Percentiles rank a stretch among this genome's conserved stretches.
Conservation (phyloP, 495 filamentous ascomycete species). For the Hypomontagnella submonticulosa region DNA sequence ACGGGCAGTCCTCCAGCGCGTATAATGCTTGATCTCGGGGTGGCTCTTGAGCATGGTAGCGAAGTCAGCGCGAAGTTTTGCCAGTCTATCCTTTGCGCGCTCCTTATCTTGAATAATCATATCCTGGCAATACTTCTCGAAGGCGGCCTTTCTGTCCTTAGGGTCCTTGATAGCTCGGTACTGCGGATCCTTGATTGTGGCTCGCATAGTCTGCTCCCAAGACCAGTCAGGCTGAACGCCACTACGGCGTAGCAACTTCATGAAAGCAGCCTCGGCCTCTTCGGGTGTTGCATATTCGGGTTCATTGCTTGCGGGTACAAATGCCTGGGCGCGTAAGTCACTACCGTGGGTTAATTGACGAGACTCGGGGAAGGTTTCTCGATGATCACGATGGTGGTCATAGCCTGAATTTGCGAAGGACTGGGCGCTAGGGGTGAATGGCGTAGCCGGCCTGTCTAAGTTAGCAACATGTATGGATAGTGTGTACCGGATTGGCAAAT, state of each 20-base stretch:
- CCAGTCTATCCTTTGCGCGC: conserved; percentile 90
- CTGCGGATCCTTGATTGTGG: conserved; percentile 91
- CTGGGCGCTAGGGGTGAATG: conserved; percentile 71
- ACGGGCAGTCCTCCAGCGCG: conserved; percentile 94
- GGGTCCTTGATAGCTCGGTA: conserved; percentile 95
- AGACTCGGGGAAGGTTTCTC: conserved; percentile 70
- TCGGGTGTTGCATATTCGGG: conserved; percentile 87
- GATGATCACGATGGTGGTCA: conserved; percentile 53
- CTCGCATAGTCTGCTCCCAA: conserved; percentile 90
- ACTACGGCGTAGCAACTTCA: conserved; percentile 86
- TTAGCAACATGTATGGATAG: conserved; percentile 29
- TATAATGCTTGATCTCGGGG: conserved; percentile 97
- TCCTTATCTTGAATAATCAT: conserved; percentile 94
- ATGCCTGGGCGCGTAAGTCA: conserved; percentile 69
- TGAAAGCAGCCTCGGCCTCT: conserved; percentile 93
- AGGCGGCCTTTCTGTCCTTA: conserved; percentile 88
- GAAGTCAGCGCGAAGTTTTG: conserved; percentile 94
- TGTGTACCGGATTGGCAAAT: not conserved
- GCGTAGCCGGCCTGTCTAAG: conserved; percentile 62
- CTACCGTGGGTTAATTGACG: conserved; percentile 76
- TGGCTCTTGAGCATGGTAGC: conserved; percentile 95
- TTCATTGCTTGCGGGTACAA: conserved; percentile 73
- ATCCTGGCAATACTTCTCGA: conserved; percentile 95
- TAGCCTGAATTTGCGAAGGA: conserved; percentile 56
- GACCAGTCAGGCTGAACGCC: conserved; percentile 90